Percentiles rank a stretch among this genome's conserved stretches.
phyloP scores from a whole-genome alignment of 768 basidiomycete genomes.

The Postia placenta region DNA sequence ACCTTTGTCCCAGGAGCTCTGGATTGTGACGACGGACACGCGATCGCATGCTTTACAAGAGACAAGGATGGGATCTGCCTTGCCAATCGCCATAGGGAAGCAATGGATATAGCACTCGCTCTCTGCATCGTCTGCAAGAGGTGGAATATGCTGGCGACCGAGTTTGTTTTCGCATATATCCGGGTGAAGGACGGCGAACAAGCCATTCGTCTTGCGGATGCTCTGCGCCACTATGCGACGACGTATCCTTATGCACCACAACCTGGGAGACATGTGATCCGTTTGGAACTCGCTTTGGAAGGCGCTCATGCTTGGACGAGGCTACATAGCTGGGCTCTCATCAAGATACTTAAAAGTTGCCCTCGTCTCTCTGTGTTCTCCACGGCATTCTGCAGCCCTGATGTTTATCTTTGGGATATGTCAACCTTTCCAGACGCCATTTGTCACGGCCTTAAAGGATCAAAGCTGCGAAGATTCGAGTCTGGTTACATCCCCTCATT shows the following conservation, averaged over 20 bases:
- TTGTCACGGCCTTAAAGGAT: background rate
- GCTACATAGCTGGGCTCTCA: conserved; percentile 9
- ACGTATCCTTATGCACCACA: background rate
- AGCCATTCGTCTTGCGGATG: conserved; percentile 4
- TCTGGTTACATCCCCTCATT: conserved; percentile 2
- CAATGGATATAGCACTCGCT: conserved; percentile 10
- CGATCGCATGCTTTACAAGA: conserved; percentile 6
- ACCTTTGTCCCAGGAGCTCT: conserved; percentile 13
- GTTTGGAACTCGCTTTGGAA: conserved; percentile 15
- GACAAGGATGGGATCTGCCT: conserved; percentile 13
- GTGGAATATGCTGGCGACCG: conserved; percentile 8
- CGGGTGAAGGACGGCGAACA: conserved; percentile 14
- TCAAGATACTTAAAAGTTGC: conserved; percentile 7
- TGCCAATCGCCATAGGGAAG: conserved; percentile 9
- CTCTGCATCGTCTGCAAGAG: conserved; percentile 12
- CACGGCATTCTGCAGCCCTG: conserved; percentile 9
- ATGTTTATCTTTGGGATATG: conserved; percentile 4
- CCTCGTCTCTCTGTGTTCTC: conserved; percentile 14
- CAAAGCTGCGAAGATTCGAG: conserved; percentile 10
- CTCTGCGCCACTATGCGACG: background rate
- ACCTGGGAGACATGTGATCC: conserved; percentile 7
- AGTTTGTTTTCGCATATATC: conserved; percentile 13
- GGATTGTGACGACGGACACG: background rate
- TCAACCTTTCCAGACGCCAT: conserved; percentile 1
- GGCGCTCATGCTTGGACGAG: conserved; percentile 12